Evolutionary conservation across 2,329 filamentous ascomycete genomes (phyloP).

Genomic region (Ophiocordyceps camponoti-saundersi): DNA sequence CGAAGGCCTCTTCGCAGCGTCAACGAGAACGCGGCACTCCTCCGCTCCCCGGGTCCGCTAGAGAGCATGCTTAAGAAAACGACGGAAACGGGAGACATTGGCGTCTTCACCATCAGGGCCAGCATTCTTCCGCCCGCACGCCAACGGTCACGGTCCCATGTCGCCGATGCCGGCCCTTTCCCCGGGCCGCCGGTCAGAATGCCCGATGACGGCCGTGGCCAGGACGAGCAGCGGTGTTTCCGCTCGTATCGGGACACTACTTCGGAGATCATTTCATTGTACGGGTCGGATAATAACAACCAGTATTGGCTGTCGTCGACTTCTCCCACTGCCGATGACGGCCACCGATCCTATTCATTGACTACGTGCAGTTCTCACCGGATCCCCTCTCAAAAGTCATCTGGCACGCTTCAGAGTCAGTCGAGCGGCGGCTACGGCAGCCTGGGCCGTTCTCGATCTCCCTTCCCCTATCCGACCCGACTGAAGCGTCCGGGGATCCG

Average conservation of each 20-base stretch:
- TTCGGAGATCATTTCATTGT: slow-evolving; percentile 39
- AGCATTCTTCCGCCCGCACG: slow-evolving; percentile 13
- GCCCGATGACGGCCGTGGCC: slow-evolving; percentile 13
- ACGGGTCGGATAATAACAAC: slow-evolving; percentile 33
- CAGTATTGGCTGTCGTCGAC: slow-evolving; percentile 24
- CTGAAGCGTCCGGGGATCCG: slow-evolving; percentile 35
- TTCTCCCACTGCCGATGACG: slow-evolving; percentile 25
- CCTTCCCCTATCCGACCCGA: slow-evolving; percentile 40
- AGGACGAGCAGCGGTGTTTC: slow-evolving; percentile 25
- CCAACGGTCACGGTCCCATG: slow-evolving; percentile 12
- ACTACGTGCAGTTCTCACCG: slow-evolving; percentile 30
- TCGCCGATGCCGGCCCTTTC: slow-evolving; percentile 12
- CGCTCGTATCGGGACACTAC: slow-evolving; percentile 32
- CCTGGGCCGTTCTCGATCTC: slow-evolving; percentile 37
- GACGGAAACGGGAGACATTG: slow-evolving; percentile 49
- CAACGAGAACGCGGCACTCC: slow-evolving; percentile 23
- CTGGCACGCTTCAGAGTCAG: slow-evolving; percentile 28
- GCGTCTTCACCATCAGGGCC: slow-evolving; percentile 35
- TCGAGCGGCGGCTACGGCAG: slow-evolving; percentile 16
- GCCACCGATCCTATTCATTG: slow-evolving; percentile 35
- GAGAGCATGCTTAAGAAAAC: slow-evolving; percentile 49
- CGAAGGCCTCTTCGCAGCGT: slow-evolving; percentile 25
- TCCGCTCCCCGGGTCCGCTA: slow-evolving; percentile 34
- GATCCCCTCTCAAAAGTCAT: slow-evolving; percentile 29
- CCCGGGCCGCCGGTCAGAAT: slow-evolving; percentile 12